phyloP scores from a whole-genome alignment of 2,329 filamentous ascomycete genomes.

The Cladophialophora chaetospira region DNA sequence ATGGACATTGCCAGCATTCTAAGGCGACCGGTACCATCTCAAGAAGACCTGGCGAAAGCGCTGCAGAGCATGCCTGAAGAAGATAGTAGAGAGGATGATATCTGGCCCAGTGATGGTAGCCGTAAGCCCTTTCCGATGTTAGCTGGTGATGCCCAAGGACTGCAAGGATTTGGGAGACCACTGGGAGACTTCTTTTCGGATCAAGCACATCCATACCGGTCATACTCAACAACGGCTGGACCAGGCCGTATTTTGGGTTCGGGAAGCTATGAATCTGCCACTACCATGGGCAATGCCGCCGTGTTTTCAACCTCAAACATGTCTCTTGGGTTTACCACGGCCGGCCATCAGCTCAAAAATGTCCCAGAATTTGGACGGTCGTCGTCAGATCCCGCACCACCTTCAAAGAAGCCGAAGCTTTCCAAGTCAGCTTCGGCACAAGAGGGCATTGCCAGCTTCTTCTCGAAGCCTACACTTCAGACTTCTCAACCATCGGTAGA shows the following conservation, averaged over 20 bases:
- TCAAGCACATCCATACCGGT: constrained; percentile 1
- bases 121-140: constrained; percentile 42
- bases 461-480: constrained; percentile 13
- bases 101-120: constrained; percentile 65
- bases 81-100: constrained; percentile 64
- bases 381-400: constrained; percentile 37
- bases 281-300: constrained; percentile 62
- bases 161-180: constrained; percentile 19
- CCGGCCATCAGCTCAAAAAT: constrained; percentile 55
- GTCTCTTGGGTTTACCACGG: constrained; percentile 61
- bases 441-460: constrained; percentile 57
- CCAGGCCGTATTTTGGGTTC: not conserved
- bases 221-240: not conserved
- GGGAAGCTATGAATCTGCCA: constrained; percentile 48
- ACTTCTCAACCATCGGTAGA: not conserved
- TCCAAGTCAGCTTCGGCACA: constrained; percentile 50
- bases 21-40: constrained; percentile 60
- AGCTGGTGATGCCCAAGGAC: constrained; percentile 33
- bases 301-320: constrained; percentile 41
- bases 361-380: constrained; percentile 1
- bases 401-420: constrained; percentile 38
- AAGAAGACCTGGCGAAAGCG: constrained; percentile 56
- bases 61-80: constrained; percentile 43
- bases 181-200: constrained; percentile 17
- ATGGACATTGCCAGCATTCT: constrained; percentile 72